These are phyloP conservation scores for Podila epicladia DNA, from an alignment of 192 early-diverging fungal genomes.

Conservation along the genomic window DNA sequence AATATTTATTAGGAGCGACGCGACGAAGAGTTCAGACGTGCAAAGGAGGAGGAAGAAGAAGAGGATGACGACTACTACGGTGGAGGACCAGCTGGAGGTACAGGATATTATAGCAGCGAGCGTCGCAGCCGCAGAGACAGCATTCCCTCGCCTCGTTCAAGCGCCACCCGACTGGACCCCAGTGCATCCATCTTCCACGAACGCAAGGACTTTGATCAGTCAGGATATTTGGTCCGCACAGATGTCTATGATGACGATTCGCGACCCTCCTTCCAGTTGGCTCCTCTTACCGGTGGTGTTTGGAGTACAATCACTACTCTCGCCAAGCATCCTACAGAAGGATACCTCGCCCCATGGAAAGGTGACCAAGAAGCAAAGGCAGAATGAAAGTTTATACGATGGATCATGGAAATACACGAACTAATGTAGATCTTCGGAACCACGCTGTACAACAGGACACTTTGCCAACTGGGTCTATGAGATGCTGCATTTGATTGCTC, in stretches of 20 bases:
- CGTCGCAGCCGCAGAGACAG: constrained; percentile 32
- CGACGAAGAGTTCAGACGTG: constrained; percentile 40
- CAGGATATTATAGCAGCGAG: constrained; percentile 27
- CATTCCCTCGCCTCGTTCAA: constrained; percentile 31
- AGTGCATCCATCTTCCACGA: constrained; percentile 57
- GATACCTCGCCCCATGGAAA: constrained; percentile 64
- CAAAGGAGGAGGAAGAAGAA: constrained; percentile 14
- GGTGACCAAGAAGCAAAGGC: constrained; percentile 20
- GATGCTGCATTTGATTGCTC: constrained; percentile 75
- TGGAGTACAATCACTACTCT: constrained; percentile 65
- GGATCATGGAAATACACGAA: no score
- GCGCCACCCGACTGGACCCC: constrained; percentile 49
- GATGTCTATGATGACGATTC: constrained; percentile 62
- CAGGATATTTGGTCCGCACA: constrained; percentile 69
- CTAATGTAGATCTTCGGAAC: no score
- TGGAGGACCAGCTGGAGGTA: constrained; percentile 13
- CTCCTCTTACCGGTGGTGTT: constrained; percentile 66
- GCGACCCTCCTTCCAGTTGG: constrained; percentile 69
- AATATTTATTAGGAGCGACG: constrained; percentile 7
- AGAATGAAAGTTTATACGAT: no score
- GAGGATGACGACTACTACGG: constrained; percentile 43
- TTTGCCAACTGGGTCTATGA: constrained; percentile 83
- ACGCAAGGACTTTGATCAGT: constrained; percentile 57
- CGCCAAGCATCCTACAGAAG: constrained; percentile 71
- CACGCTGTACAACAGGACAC: constrained; percentile 63